A percentile compares a stretch with the other conserved stretches of the same genome.
Conservation (phyloP, 2,329 filamentous ascomycete species). For the Alternaria angustiovoidea region DNA sequence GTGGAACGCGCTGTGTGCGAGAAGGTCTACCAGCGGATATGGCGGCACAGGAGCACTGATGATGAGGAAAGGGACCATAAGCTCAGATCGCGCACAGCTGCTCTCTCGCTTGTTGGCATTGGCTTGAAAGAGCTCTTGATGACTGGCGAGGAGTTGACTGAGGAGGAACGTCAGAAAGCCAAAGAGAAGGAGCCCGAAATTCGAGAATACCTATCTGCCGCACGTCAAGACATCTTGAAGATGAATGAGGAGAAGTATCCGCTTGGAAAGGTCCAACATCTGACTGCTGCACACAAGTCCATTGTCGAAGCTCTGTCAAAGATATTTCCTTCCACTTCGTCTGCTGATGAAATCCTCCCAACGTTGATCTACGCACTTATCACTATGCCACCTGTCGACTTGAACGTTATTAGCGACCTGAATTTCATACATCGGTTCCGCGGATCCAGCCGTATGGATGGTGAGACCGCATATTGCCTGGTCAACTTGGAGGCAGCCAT, state of each 20-base stretch:
- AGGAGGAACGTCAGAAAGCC: conserved; percentile 63
- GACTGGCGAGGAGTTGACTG: conserved; percentile 63
- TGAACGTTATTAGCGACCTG: conserved; percentile 93
- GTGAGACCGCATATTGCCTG: conserved; percentile 93
- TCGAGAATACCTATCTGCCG: conserved; percentile 73
- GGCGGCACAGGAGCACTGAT: conserved; percentile 87
- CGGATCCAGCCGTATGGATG: conserved; percentile 83
- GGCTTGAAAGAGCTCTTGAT: conserved; percentile 80
- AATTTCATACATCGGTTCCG: conserved; percentile 93
- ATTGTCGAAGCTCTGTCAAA: conserved; percentile 86
- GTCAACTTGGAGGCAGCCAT: conserved; percentile 96
- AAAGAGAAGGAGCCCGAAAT: conserved; percentile 69
- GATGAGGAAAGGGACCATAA: conserved; percentile 97
- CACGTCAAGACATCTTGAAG: conserved; percentile 70
- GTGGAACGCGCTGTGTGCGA: conserved; percentile 88
- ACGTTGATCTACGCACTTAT: conserved; percentile 97
- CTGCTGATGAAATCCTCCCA: conserved; percentile 95
- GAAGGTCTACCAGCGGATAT: conserved; percentile 83
- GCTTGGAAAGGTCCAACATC: conserved; percentile 85
- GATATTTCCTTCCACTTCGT: conserved; percentile 76
- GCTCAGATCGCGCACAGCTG: conserved; percentile 90
- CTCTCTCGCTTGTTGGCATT: conserved; percentile 89
- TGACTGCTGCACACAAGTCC: conserved; percentile 88
- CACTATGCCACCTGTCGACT: conserved; percentile 82
- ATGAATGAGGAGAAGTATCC: conserved; percentile 92